Conservation (phyloP, 2,329 filamentous ascomycete species). For the Tolypocladium tropicale region DNA sequence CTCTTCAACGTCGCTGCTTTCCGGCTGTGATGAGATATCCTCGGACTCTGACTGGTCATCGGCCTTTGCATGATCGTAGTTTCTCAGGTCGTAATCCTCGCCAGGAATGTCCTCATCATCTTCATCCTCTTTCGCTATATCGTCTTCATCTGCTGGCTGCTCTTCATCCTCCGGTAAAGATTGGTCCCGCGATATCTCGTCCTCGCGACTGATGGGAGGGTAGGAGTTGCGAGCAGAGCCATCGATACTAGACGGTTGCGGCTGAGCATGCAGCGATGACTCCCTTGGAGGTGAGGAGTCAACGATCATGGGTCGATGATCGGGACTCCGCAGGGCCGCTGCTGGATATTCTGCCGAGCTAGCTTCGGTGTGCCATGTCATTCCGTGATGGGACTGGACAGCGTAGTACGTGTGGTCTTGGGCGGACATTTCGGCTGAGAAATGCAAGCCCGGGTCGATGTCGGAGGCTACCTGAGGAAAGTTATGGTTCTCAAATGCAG, state of each 20-base stretch:
- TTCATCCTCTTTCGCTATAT: slow-evolving; percentile 11
- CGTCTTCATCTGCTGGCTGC: slow-evolving; percentile 1
- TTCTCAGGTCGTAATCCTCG: slow-evolving; percentile 23
- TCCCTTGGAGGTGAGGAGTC: not conserved
- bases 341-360: not conserved
- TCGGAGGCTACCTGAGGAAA: not conserved
- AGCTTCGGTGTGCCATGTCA: not conserved
- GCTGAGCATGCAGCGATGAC: not conserved
- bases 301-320: not conserved
- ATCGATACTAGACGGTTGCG: not conserved
- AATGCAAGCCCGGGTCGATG: slow-evolving; percentile 9
- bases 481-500: not conserved
- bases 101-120: slow-evolving; percentile 18
- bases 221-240: not conserved
- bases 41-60: slow-evolving; percentile 18
- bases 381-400: not conserved
- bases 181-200: not conserved
- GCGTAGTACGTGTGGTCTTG: not conserved
- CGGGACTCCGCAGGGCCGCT: not conserved
- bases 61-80: slow-evolving; percentile 19
- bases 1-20: slow-evolving; percentile 7
- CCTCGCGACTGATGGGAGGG: not conserved
- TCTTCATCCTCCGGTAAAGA: not conserved
- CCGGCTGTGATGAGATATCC: slow-evolving; percentile 6
- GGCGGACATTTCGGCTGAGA: not conserved